Conservation (phyloP, 129 eudicot species). For the Kitagawia praeruptora region DNA sequence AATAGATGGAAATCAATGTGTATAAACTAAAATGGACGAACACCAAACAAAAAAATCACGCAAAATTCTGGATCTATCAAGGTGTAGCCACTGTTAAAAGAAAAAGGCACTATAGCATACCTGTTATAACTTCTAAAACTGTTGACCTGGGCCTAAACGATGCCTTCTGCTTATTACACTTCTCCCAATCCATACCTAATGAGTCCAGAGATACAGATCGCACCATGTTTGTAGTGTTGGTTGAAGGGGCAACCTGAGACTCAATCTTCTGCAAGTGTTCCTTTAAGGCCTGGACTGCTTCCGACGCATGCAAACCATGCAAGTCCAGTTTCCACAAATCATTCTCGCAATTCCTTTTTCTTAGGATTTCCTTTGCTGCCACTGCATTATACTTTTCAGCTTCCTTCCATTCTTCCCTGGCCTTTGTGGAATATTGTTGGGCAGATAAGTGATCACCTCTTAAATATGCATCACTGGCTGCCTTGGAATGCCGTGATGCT, state of each 20-base stretch:
- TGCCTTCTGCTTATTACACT: slow-evolving; percentile 28
- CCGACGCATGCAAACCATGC: slow-evolving; percentile 85
- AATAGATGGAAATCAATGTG: neutral
- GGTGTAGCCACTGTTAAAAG: too few species aligned
- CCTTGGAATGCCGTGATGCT: slow-evolving; percentile 75
- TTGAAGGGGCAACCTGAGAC: slow-evolving; percentile 19
- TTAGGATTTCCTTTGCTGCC: slow-evolving; percentile 73
- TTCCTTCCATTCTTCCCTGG: slow-evolving; percentile 68
- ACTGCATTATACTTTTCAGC: slow-evolving; percentile 62
- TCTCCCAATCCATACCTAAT: slow-evolving; percentile 14
- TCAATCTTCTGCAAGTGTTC: slow-evolving; percentile 59
- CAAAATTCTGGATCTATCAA: neutral
- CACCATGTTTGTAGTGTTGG: slow-evolving; percentile 11
- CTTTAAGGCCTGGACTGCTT: slow-evolving; percentile 75
- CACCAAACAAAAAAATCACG: neutral
- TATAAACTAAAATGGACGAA: neutral
- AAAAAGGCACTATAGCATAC: slow-evolving; percentile 20
- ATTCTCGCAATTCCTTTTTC: slow-evolving; percentile 47
- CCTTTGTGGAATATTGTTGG: slow-evolving; percentile 48
- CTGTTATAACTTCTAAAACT: slow-evolving; percentile 74
- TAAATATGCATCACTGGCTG: slow-evolving; percentile 70
- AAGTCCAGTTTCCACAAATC: slow-evolving; percentile 83
- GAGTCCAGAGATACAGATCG: slow-evolving; percentile 21
- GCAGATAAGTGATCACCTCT: slow-evolving; percentile 77
- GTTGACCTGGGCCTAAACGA: slow-evolving; percentile 30